Evolutionary conservation across 2,329 filamentous ascomycete genomes (phyloP), one percentile per base, ranked within the genome.

Genomic region (Orbilia quercus): DNA sequence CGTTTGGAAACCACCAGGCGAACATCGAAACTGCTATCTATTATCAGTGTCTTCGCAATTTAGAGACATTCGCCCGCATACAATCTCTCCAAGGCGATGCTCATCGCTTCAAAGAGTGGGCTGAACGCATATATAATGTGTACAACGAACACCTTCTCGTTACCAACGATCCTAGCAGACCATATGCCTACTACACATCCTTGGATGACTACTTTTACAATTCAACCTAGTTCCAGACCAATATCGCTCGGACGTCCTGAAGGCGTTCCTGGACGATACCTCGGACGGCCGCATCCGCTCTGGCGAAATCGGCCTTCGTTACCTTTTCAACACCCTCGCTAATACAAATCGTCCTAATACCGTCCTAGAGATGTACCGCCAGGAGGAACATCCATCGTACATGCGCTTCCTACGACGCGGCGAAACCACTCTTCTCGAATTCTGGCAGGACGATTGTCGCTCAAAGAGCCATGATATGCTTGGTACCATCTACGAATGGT

Each of bases 381-480:
- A 83, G 58, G 81, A 84, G 69, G 82, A 84, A 48, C 82, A 84
- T 48, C 83, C 82, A 0, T 82, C 80, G 0, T 84, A 84, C 66
- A 83, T 84, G 82, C 81, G 82, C 0, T 84, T 84, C 75, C 74
- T 84, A 1, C 78, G 82, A 0, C 78, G 80, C 1, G 82, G 82
- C 0, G 83, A 84, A 72, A 83, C 82, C 1, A 83, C 80, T 0
- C 76, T 83, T 1, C 77, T 81, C 9, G 82, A 83, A 73, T 83
- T 83, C 55, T 83, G 81, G 82, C 81, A 82, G 74, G 80, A 82
- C 48, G 79, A 80, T 7, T 83, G 81, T 76, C 78, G 82, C 18
- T 80, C 79, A 14, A 83, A 83, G 75, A 82, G 82, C 50, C 82
- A 84, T 74, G 82, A 84, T 74, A 83, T 84, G 82, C 78, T 84